phyloP scores from a whole-genome alignment of 2,329 filamentous ascomycete genomes.

The Rugonectria rugulosa region DNA sequence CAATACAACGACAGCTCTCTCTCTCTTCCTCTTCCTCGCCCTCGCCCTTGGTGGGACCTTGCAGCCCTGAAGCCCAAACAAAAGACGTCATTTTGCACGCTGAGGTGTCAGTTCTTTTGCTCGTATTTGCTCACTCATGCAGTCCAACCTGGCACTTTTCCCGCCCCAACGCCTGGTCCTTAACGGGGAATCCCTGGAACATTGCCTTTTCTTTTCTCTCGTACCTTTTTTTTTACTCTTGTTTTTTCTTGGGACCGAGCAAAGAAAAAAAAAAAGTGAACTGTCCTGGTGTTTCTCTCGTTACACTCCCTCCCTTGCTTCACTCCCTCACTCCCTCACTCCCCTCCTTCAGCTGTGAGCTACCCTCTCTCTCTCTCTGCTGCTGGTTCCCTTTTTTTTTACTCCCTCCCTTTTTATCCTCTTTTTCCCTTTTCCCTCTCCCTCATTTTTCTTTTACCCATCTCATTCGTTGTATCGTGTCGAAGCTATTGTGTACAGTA shows the following conservation, averaged over 20 bases:
- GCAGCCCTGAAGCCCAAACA: constrained; percentile 14
- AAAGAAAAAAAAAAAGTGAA: too few relatives aligned
- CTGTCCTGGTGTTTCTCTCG: neutral
- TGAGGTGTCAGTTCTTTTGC: constrained; percentile 15
- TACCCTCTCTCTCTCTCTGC: neutral
- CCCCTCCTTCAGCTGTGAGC: too few relatives aligned
- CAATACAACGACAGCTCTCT: neutral
- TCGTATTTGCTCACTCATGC: constrained; percentile 17
- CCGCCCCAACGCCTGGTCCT: constrained; percentile 1
- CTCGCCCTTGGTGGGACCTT: constrained; percentile 2
- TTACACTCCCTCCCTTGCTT: neutral
- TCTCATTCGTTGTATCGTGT: neutral
- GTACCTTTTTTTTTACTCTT: neutral
- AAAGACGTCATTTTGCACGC: constrained; percentile 16
- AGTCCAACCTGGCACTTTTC: constrained; percentile 15
- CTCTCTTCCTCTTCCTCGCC: constrained; percentile 4
- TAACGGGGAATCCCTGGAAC: neutral
- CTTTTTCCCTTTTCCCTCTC: neutral
- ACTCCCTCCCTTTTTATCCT: neutral
- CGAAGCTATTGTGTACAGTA: neutral
- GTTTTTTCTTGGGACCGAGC: neutral
- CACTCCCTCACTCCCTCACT: neutral
- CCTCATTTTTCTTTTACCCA: neutral
- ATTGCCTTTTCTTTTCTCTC: neutral
- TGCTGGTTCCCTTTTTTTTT: neutral